A percentile compares a stretch with the other conserved stretches of the same genome.
These are phyloP conservation scores for Komagataella pseudopastoris DNA, from an alignment of 805 yeast species.

Conservation along the genomic window DNA sequence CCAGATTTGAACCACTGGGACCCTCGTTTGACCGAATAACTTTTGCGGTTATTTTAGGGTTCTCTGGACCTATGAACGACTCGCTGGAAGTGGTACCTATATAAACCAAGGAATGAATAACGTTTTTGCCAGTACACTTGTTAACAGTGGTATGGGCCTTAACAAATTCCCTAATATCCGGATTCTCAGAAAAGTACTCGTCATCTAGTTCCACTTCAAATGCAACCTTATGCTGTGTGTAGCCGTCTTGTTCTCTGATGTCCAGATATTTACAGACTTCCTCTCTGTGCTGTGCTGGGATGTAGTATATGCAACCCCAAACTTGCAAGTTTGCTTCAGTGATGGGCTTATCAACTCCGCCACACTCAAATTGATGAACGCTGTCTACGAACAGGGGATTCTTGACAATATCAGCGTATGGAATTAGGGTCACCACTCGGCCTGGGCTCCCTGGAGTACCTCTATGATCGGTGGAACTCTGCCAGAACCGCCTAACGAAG, in stretches of 20 bases:
- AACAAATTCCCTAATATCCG: conserved; percentile 11
- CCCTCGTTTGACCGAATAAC: conserved; percentile 48
- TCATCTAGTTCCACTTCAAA: conserved; percentile 33
- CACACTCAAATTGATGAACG: conserved; percentile 16
- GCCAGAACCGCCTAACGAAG: conserved; percentile 81
- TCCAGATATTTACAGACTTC: conserved; percentile 62
- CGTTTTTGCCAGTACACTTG: conserved; percentile 18
- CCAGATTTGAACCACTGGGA: conserved; percentile 71
- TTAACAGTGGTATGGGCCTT: conserved; percentile 15
- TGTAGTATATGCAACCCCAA: conserved; percentile 78
- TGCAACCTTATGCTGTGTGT: conserved; percentile 52
- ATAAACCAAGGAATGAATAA: conserved; percentile 51
- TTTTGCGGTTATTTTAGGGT: conserved; percentile 40
- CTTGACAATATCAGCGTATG: conserved; percentile 36
- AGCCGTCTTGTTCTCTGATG: conserved; percentile 82
- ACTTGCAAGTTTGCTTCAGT: conserved; percentile 35
- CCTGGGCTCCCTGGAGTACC: conserved; percentile 86
- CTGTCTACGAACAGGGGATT: conserved; percentile 28
- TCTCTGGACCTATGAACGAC: conserved; percentile 80
- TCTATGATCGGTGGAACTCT: conserved; percentile 77
- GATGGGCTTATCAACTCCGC: conserved; percentile 6
- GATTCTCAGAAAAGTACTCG: conserved; percentile 7
- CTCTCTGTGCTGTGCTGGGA: conserved; percentile 47
- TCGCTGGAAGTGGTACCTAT: conserved; percentile 74
- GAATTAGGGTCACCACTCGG: conserved; percentile 71